Evolutionary conservation across 2,329 filamentous ascomycete species (phyloP), one percentile per base, ranked within the genome.

Genomic region (Drechslera avenae): DNA sequence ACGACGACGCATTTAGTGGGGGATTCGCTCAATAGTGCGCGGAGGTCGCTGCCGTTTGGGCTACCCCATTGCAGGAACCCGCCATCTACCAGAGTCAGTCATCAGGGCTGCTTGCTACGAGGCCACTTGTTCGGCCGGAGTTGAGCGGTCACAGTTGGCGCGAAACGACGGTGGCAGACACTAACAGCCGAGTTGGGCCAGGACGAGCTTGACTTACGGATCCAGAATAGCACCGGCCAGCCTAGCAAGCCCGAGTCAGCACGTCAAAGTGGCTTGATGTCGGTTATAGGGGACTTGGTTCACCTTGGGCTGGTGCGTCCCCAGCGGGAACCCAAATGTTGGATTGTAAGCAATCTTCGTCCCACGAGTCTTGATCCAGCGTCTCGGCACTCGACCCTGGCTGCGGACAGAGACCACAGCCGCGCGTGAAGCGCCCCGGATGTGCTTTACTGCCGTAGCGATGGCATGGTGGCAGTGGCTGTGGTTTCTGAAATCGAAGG

Each of bases 141-240:
- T 50, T 36, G 17, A 37, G 26, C 18, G 34, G 8, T 28, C 35
- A 28, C 26, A n/a, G 9, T 36, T 37, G 39, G 23, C 45, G 19
- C 35, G 35, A 37, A 48, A 41, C 35, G 37, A 19, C 39, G 41
- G 33, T 14, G 28, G 31, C 42, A 52, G 37, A 21, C 39, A 36
- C 28, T 18, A 54, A 31, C 16, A n/a, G 10, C 14, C 33, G 17
- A 26, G 14, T n/a, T 31, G 8, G 31, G 10, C 13, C 8, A 17
- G 4, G 23, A 37, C 23, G 32, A 10, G 31, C n/a, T 39, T 30
- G 12, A 71, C 76, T 54, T 75, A 78, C 81, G 82, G 39, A 84
- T 81, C 64, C 78, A 84, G 58, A 85, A 79, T 42, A 82, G 74
- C 0, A 85, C 81, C 4, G 83, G 83, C 81, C 82, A 85, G 13